A percentile compares a stretch with the other conserved stretches of the same genome.
These are phyloP conservation scores for Citrus cavaleriei DNA, from an alignment of 345 rosid genomes.

Conservation along the genomic window DNA sequence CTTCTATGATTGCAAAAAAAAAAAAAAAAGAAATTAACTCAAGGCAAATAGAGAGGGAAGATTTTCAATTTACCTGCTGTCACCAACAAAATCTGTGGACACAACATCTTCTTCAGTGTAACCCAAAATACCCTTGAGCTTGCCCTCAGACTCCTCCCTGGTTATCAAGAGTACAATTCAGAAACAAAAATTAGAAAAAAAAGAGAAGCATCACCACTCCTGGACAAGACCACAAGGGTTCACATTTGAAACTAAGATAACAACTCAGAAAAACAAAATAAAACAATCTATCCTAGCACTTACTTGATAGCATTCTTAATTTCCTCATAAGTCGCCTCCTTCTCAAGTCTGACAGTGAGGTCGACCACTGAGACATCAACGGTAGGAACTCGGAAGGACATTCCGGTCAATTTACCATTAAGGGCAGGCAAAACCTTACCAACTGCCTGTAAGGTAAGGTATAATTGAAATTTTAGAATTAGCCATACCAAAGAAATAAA, in stretches of 20 bases:
- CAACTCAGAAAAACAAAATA: background rate
- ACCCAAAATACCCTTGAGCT: conserved; percentile 81
- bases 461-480: background rate
- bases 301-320: conserved; percentile 77
- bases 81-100: conserved; percentile 80
- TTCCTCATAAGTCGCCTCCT: conserved; percentile 62
- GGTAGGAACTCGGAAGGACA: conserved; percentile 95
- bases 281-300: background rate
- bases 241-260: background rate
- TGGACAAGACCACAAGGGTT: background rate
- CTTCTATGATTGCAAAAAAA: background rate
- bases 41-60: background rate
- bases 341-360: conserved; percentile 79
- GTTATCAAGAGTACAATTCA: background rate
- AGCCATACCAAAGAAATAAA: background rate
- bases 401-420: conserved; percentile 84
- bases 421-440: conserved; percentile 80
- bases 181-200: background rate
- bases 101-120: conserved; percentile 87
- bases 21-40: no score
- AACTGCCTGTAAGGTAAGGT: conserved; percentile 44
- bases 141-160: conserved; percentile 78
- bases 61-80: conserved; percentile 47
- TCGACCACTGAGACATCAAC: conserved; percentile 92
- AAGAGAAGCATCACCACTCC: background rate